These are phyloP conservation scores for Xanthoparmelia taractica DNA, from an alignment of 495 filamentous ascomycete genomes.

Conservation along the genomic window DNA sequence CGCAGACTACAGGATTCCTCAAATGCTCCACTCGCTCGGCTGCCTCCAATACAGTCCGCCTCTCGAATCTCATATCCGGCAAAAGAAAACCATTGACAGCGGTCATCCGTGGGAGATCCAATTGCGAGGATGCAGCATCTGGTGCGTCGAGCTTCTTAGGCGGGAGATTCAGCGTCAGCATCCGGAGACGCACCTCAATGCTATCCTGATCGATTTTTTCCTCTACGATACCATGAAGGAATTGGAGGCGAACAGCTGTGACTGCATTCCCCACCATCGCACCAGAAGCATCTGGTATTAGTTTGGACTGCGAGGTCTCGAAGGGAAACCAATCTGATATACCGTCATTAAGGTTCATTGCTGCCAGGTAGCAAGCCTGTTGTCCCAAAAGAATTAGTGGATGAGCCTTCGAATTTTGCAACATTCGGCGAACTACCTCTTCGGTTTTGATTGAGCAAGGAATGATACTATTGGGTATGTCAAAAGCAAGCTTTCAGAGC, in stretches of 20 bases:
- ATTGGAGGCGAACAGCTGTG: constrained; percentile 51
- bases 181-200: constrained; percentile 67
- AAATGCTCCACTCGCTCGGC: constrained; percentile 79
- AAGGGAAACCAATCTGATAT: too few species aligned
- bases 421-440: background rate
- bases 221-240: constrained; percentile 90
- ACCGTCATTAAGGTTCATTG: background rate
- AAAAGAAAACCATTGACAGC: constrained; percentile 53
- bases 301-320: constrained; percentile 15
- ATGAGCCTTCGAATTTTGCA: background rate
- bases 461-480: background rate
- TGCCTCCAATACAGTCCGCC: constrained; percentile 77
- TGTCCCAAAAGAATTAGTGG: background rate
- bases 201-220: constrained; percentile 92
- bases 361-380: too few species aligned
- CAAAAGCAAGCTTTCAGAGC: background rate
- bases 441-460: background rate
- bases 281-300: constrained; percentile 96
- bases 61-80: constrained; percentile 59
- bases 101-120: constrained; percentile 83
- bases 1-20: constrained; percentile 92
- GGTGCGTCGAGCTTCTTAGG: constrained; percentile 84
- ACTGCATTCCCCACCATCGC: constrained; percentile 78
- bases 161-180: constrained; percentile 70
- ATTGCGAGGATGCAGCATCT: constrained; percentile 80